phyloP scores from a whole-genome alignment of 202 grass and related monocot genomes.

The Digitaria exilis region DNA sequence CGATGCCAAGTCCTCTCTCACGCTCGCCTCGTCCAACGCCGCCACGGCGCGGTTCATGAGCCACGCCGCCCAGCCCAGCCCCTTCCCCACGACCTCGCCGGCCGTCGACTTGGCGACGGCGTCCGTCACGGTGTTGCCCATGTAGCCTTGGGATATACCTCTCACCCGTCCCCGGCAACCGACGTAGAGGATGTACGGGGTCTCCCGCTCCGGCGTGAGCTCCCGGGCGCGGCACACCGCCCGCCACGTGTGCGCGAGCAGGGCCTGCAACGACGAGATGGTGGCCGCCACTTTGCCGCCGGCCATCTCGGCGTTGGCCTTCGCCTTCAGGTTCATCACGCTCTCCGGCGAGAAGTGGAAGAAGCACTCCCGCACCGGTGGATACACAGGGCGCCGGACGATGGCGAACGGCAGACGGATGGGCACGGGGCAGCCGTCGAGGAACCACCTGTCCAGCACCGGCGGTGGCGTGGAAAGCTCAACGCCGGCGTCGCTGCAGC shows the following conservation, averaged over 20 bases:
- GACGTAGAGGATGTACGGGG: background rate
- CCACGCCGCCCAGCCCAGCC: slow-evolving; percentile 6
- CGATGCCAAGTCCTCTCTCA: background rate
- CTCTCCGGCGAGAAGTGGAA: slow-evolving; percentile 21
- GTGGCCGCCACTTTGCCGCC: background rate
- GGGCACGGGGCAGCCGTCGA: background rate
- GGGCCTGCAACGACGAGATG: background rate
- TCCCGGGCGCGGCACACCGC: background rate
- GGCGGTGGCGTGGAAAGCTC: background rate
- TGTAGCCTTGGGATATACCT: slow-evolving; percentile 19
- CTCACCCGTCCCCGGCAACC: slow-evolving; percentile 5
- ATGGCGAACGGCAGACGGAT: background rate
- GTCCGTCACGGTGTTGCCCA: slow-evolving; percentile 18
- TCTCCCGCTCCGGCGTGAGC: slow-evolving; percentile 1
- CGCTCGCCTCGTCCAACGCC: background rate
- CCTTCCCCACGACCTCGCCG: slow-evolving; percentile 25
- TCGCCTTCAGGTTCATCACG: background rate
- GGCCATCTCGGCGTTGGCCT: background rate
- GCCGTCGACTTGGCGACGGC: background rate
- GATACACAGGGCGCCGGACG: background rate
- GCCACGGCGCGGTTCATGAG: background rate
- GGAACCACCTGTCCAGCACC: slow-evolving; percentile 25
- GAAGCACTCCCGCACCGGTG: background rate
- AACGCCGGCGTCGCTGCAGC: background rate
- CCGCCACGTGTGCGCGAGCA: slow-evolving; percentile 19